These are phyloP conservation scores for Hypoxylon sp. DNA, from an alignment of 2,329 filamentous ascomycete species.

Conservation along the genomic window DNA sequence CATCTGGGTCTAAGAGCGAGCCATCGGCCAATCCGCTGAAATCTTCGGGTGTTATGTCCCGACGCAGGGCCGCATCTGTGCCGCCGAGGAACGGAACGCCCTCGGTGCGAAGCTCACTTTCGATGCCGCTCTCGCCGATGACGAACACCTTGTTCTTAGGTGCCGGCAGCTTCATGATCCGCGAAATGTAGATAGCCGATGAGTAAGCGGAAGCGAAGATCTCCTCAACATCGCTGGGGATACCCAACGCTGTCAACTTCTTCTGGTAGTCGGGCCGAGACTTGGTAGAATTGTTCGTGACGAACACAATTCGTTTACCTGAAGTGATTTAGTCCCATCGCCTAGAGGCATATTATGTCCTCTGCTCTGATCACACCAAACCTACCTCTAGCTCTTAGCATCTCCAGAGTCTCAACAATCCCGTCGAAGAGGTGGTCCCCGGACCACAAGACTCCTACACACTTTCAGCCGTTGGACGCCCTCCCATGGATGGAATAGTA, in stretches of 20 bases:
- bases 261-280: conserved; percentile 92
- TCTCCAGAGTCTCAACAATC: conserved; percentile 84
- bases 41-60: conserved; percentile 84
- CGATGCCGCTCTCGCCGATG: conserved; percentile 90
- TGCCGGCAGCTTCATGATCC: conserved; percentile 83
- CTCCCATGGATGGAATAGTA: neutral
- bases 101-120: conserved; percentile 86
- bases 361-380: conserved; percentile 52
- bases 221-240: conserved; percentile 85
- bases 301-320: conserved; percentile 95
- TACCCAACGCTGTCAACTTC: conserved; percentile 86
- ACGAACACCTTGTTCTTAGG: conserved; percentile 95
- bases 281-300: conserved; percentile 99
- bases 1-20: conserved; percentile 83
- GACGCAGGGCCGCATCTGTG: conserved; percentile 81
- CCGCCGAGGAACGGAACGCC: conserved; percentile 85
- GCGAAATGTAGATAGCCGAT: conserved; percentile 93
- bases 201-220: conserved; percentile 97
- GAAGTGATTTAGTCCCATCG: neutral
- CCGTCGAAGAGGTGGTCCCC: conserved; percentile 90
- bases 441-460: conserved; percentile 88
- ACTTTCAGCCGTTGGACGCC: conserved; percentile 15
- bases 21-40: conserved; percentile 82
- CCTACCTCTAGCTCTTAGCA: conserved; percentile 89
- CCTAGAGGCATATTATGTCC: neutral